Conservation (phyloP, 2,329 filamentous ascomycete genomes). For the Aspergillus arachidicola region DNA sequence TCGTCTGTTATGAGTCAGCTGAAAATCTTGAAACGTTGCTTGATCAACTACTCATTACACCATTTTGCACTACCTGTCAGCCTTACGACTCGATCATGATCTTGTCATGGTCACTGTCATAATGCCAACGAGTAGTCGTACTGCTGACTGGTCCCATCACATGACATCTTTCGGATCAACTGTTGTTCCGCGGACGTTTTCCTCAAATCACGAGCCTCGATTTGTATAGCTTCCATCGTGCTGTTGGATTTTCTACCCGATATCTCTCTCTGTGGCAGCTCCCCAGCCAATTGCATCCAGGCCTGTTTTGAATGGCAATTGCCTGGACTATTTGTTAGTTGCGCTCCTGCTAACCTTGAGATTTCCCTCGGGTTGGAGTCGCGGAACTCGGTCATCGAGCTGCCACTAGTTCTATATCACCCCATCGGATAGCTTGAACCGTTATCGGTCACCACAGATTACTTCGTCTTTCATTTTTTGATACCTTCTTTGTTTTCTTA, state of each 20-base stretch:
- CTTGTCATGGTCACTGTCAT: background rate
- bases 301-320: slow-evolving; percentile 13
- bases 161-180: slow-evolving; percentile 5
- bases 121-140: background rate
- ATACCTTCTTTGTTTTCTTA: background rate
- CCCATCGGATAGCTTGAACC: background rate
- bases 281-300: slow-evolving; percentile 4
- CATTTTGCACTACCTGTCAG: background rate
- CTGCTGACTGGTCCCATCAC: background rate
- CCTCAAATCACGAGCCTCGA: slow-evolving; percentile 9
- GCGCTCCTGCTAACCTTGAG: background rate
- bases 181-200: slow-evolving; percentile 1
- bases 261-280: slow-evolving; percentile 1
- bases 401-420: background rate
- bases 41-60: background rate
- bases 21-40: background rate
- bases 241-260: background rate
- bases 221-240: slow-evolving; percentile 7
- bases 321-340: slow-evolving; percentile 1
- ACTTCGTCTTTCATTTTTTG: background rate
- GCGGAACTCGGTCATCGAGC: background rate
- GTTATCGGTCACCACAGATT: background rate
- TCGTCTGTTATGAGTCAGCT: slow-evolving; percentile 50
- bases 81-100: background rate
- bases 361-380: background rate